Percentiles rank a stretch among this genome's conserved stretches.
Conservation (phyloP, 371 early-diverging fungal species). For the Mucor indicus region DNA sequence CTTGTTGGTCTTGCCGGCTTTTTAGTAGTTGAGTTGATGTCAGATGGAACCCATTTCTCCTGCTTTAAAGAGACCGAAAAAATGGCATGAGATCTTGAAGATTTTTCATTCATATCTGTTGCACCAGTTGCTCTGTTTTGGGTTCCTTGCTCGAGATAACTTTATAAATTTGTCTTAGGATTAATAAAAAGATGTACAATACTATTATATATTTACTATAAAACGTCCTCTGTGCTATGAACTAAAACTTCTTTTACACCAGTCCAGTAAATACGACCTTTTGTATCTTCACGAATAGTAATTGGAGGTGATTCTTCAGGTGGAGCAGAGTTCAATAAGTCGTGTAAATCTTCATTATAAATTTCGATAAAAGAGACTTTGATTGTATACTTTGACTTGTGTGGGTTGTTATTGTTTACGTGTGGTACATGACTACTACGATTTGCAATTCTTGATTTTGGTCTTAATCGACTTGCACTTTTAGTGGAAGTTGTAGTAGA, state of each 20-base stretch:
- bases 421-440: constrained; percentile 5
- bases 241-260: constrained; percentile 85
- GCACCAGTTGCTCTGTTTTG: constrained; percentile 88
- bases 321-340: constrained; percentile 67
- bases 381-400: constrained; percentile 40
- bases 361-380: constrained; percentile 86
- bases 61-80: constrained; percentile 85
- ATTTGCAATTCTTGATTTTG: constrained; percentile 14
- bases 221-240: constrained; percentile 70
- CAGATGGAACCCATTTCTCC: constrained; percentile 46
- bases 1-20: constrained; percentile 12
- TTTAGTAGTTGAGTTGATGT: not conserved
- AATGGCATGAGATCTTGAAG: constrained; percentile 97
- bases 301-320: constrained; percentile 60
- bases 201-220: constrained; percentile 41
- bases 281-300: constrained; percentile 90
- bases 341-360: constrained; percentile 97
- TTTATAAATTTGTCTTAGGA: constrained; percentile 10
- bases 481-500: constrained; percentile 11
- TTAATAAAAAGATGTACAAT: not conserved
- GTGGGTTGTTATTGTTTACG: not conserved
- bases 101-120: constrained; percentile 97
- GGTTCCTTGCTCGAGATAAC: constrained; percentile 73
- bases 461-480: constrained; percentile 11
- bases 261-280: constrained; percentile 87